Evolutionary conservation across 139 green algal genomes (phyloP).

Genomic region (Auxenochlorella protothecoides): DNA sequence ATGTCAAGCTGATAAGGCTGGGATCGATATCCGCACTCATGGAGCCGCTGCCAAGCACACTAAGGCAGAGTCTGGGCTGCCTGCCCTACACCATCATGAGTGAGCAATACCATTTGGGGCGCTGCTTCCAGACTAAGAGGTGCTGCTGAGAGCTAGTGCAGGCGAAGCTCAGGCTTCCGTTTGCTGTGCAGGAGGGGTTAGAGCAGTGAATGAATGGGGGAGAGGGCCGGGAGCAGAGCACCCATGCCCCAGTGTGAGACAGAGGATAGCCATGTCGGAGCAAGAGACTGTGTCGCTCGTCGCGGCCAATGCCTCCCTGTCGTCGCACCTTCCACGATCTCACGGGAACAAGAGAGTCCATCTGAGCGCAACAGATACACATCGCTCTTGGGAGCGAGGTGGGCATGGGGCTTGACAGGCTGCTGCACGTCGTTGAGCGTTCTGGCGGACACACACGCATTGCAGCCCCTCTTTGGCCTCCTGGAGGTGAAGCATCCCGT

Average conservation of each 20-base stretch:
- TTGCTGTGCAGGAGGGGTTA: conserved; percentile 27
- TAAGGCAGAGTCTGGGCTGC: not conserved
- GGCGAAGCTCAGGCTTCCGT: conserved; percentile 71
- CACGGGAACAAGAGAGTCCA: conserved; percentile 78
- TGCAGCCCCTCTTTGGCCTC: too few relatives aligned
- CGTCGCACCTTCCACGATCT: conserved; percentile 72
- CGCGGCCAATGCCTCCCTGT: not conserved
- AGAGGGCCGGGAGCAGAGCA: not conserved
- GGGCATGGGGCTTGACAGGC: too few relatives aligned
- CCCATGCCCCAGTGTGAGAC: too few relatives aligned
- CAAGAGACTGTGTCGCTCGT: not conserved
- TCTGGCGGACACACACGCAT: too few relatives aligned
- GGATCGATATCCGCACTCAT: too few relatives aligned
- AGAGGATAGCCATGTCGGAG: too few relatives aligned
- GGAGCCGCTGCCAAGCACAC: too few relatives aligned
- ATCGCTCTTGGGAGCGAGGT: too few relatives aligned
- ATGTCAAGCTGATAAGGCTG: not conserved
- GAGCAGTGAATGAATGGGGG: not conserved
- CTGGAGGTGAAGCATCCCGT: too few relatives aligned
- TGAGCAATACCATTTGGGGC: conserved; percentile 48
- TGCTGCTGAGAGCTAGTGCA: conserved; percentile 92
- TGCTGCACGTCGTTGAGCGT: too few relatives aligned
- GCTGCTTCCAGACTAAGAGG: conserved; percentile 87
- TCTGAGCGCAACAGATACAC: conserved; percentile 88
- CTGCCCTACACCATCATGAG: not conserved